Conservation (phyloP, 371 early-diverging fungal genomes). For the Rhizopus arrhizus region DNA sequence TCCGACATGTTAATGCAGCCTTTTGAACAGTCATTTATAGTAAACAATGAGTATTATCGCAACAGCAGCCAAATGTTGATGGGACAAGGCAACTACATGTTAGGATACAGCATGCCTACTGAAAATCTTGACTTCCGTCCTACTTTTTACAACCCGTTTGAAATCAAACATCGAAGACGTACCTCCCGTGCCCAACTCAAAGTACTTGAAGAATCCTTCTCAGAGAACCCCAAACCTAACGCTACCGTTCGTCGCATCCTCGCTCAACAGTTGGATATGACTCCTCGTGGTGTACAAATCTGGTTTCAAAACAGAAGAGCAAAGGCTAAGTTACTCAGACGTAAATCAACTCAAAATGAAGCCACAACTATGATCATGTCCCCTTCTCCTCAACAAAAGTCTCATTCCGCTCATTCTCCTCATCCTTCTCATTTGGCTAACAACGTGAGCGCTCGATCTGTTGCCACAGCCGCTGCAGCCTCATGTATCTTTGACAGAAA, state of each 20-base stretch:
- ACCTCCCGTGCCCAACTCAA: constrained; percentile 67
- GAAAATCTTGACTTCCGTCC: constrained; percentile 27
- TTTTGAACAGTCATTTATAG: constrained; percentile 33
- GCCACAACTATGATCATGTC: neutral
- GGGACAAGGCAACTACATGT: constrained; percentile 8
- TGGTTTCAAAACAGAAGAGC: constrained; percentile 95
- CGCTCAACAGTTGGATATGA: constrained; percentile 74
- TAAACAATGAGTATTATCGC: constrained; percentile 9
- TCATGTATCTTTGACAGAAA: constrained; percentile 25
- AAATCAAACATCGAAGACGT: constrained; percentile 62
- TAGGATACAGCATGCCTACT: constrained; percentile 9
- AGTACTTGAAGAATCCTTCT: constrained; percentile 62
- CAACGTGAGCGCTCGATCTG: constrained; percentile 19
- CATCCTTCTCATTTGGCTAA: neutral
- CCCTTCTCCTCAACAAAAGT: neutral
- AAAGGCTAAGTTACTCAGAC: constrained; percentile 59
- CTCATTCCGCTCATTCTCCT: neutral
- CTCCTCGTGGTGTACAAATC: constrained; percentile 83
- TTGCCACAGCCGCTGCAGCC: constrained; percentile 20
- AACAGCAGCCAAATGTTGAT: neutral
- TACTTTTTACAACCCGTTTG: constrained; percentile 41
- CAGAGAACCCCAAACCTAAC: constrained; percentile 68
- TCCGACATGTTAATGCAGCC: constrained; percentile 39
- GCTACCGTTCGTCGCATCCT: constrained; percentile 69
- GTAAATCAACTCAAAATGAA: constrained; percentile 16